A percentile compares a stretch with the other conserved stretches of the same genome.
phyloP scores from a whole-genome alignment of 2,329 filamentous ascomycete species.

The Rutstroemia sydowiana region DNA sequence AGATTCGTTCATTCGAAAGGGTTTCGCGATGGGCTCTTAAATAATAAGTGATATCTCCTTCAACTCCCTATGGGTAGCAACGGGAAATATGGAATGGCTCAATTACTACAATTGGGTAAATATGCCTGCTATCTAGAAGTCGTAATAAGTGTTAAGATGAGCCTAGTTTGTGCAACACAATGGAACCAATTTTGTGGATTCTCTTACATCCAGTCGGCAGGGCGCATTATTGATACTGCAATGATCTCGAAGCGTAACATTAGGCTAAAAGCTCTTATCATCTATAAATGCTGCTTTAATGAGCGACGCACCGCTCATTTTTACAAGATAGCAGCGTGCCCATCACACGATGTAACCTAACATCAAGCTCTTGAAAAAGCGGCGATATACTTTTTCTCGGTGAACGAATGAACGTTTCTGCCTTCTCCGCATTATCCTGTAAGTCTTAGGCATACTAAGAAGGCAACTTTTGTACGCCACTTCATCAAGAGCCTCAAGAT shows the following conservation, averaged over 20 bases:
- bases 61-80: not conserved
- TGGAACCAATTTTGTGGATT: too few species aligned
- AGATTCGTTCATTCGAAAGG: not conserved
- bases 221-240: too few species aligned
- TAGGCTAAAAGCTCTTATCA: too few species aligned
- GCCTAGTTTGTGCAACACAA: too few species aligned
- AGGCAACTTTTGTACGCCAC: too few species aligned
- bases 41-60: not conserved
- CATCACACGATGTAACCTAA: not conserved
- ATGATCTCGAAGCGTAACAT: too few species aligned
- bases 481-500: not conserved
- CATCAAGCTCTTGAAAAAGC: not conserved
- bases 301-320: not conserved
- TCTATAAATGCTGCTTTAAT: not conserved
- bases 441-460: too few species aligned
- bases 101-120: too few species aligned
- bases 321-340: not conserved
- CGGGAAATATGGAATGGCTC: not conserved
- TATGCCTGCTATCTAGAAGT: too few species aligned
- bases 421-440: not conserved
- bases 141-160: not conserved
- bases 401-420: not conserved
- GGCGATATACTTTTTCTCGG: not conserved
- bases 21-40: not conserved
- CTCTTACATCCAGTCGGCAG: too few species aligned